Conservation (phyloP, 31 red algal species). For the Endocladia muricata region DNA sequence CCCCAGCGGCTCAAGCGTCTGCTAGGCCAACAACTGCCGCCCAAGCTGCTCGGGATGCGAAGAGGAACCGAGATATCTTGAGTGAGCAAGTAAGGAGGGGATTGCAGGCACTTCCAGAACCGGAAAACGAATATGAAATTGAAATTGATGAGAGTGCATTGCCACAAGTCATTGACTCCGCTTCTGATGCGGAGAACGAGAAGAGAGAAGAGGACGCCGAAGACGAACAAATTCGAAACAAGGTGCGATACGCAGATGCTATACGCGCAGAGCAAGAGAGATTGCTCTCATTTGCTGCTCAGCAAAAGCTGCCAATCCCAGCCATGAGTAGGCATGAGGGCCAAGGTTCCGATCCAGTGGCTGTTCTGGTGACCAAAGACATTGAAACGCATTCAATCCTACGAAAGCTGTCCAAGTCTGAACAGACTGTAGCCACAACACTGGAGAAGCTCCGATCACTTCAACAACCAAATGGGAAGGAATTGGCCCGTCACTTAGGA, state of each 20-base stretch:
- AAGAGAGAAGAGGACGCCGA: conserved; percentile 22
- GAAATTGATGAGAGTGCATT: background rate
- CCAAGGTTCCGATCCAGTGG: background rate
- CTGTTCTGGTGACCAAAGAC: conserved; percentile 12
- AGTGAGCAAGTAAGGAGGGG: conserved; percentile 6
- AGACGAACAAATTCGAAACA: conserved; percentile 1
- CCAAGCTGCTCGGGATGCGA: background rate
- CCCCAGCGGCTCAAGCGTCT: conserved; percentile 19
- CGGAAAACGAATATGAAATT: conserved; percentile 55
- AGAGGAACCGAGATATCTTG: background rate
- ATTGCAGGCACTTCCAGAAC: conserved; percentile 37
- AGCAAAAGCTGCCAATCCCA: conserved; percentile 12
- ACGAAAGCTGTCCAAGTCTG: background rate
- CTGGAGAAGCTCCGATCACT: background rate
- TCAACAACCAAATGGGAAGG: background rate
- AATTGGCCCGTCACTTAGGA: no score
- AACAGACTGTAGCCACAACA: background rate
- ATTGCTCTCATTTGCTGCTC: conserved; percentile 33
- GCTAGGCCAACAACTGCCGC: background rate
- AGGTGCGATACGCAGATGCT: background rate
- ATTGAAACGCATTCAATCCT: background rate
- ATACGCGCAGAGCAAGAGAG: background rate
- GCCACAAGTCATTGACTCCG: background rate
- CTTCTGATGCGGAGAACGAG: conserved; percentile 10
- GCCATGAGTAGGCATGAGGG: background rate